Conservation (phyloP, 2,329 filamentous ascomycete genomes). For the Fusarium austroafricanum region DNA sequence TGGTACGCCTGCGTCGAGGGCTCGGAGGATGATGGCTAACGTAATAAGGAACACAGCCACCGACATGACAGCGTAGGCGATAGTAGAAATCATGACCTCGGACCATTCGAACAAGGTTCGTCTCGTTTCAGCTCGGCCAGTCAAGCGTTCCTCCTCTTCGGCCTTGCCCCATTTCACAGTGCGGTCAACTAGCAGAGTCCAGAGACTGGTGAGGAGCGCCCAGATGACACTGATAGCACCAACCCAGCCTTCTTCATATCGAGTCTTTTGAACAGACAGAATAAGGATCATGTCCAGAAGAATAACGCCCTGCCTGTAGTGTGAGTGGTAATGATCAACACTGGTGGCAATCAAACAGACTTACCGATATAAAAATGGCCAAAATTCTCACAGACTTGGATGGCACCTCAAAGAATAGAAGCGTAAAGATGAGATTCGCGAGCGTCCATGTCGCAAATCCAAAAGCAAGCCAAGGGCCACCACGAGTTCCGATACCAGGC, state of each 20-base stretch:
- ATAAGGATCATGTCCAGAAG: conserved; percentile 81
- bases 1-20: conserved; percentile 79
- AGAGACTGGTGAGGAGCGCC: conserved; percentile 82
- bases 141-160: conserved; percentile 92
- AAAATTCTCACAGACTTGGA: conserved; percentile 82
- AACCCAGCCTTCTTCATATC: conserved; percentile 89
- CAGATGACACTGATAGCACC: conserved; percentile 86
- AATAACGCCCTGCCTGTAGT: conserved; percentile 47
- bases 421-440: conserved; percentile 77
- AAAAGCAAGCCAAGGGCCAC: conserved; percentile 93
- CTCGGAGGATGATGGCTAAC: conserved; percentile 80
- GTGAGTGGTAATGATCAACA: conserved; percentile 38
- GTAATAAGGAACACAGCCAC: conserved; percentile 80
- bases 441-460: conserved; percentile 83
- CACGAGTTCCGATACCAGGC: conserved; percentile 84
- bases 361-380: conserved; percentile 70
- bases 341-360: background rate
- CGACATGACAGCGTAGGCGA: conserved; percentile 76
- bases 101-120: conserved; percentile 87
- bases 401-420: conserved; percentile 89
- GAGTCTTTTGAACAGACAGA: conserved; percentile 76
- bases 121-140: conserved; percentile 86
- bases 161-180: conserved; percentile 91
- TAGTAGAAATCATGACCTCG: conserved; percentile 79
- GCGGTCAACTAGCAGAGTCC: conserved; percentile 82